Evolutionary conservation across 108 stramenopile species (phyloP).

Genomic region (Seminavis robusta): DNA sequence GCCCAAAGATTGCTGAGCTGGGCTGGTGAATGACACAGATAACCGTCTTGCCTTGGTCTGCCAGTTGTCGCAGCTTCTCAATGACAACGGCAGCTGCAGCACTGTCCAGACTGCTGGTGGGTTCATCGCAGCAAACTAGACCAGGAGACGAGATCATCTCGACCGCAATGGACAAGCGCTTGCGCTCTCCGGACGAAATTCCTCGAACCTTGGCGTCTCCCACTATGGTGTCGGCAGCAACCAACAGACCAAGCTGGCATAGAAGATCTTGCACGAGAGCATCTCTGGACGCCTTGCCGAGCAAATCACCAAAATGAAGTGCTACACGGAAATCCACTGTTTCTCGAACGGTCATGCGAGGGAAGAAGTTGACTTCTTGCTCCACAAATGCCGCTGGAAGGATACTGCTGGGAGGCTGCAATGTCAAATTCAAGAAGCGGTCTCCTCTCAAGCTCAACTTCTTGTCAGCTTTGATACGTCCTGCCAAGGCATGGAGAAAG

Average conservation of each 20-base stretch:
- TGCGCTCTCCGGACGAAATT: conserved; percentile 85
- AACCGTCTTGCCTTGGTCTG: conserved; percentile 77
- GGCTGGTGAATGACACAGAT: conserved; percentile 91
- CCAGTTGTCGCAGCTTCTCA: conserved; percentile 65
- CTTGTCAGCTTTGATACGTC: conserved; percentile 60
- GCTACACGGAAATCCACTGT: conserved; percentile 74
- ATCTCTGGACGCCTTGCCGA: conserved; percentile 58
- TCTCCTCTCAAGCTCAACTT: conserved; percentile 54
- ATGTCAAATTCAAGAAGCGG: conserved; percentile 62
- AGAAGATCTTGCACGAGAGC: conserved; percentile 58
- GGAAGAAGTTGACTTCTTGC: conserved; percentile 80
- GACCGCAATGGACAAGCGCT: conserved; percentile 80
- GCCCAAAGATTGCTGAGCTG: conserved; percentile 61
- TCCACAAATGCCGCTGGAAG: conserved; percentile 76
- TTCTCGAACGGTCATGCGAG: conserved; percentile 88
- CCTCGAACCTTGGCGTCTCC: conserved; percentile 79
- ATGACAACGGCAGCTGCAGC: conserved; percentile 69
- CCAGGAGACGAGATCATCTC: conserved; percentile 80
- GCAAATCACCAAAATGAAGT: conserved; percentile 61
- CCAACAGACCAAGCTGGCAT: conserved; percentile 57
- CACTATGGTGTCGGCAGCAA: conserved; percentile 77
- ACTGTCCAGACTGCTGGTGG: conserved; percentile 74
- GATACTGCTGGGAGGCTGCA: conserved; percentile 48
- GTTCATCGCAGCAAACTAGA: conserved; percentile 77
- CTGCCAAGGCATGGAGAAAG: conserved; percentile 81